Evolutionary conservation across 305 asterid genomes (phyloP), one percentile per base, ranked within the genome.

Genomic region (Nicotiana rustica): DNA sequence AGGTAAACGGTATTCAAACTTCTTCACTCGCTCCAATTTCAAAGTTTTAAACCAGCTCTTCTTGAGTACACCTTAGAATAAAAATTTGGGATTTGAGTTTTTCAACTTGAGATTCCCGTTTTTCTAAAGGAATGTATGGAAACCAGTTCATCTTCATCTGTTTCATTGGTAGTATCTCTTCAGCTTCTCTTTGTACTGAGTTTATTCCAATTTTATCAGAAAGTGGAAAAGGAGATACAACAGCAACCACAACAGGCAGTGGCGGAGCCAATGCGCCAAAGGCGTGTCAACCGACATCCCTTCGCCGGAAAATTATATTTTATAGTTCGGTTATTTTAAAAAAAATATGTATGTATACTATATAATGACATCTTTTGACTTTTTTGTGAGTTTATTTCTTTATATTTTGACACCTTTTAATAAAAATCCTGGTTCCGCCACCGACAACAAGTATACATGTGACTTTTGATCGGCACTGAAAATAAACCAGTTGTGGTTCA

Each of bases 81-180:
- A 89, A 92, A 67, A 93, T 91, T 82, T 89, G 95, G 19, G 95
- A 90, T 66, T 90, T 93, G 38, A 93, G 94, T 81, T 92, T 88
- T 89, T 93, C 97, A 86, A 93, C 97, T 85, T 89, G 93, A 86
- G 92, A 86, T 33, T 82, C 93, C 91, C 97, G 86, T 25, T 17
- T 91, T 77, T 86, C 96, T 47, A 92, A 87, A 17, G 99, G 96
- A 56, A 95, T 92, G 83, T 95, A 95, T 5, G 99, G 99, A 78
- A 95, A 90, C 98, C 98, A 95, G 71, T 91, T 96, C 97, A 95
- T 93, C 88, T 95, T 95, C 98, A 95, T 95, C 83, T 92, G 95
- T 86, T 91, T 95, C 98, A 95, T 95, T 4, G 97, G 96, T 67
- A 95, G 69, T 78, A 95, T 93, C 88, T 95, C 98, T 88, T 93